Conservation (phyloP, 768 basidiomycete species). For the Rhizopogon roseolus region DNA sequence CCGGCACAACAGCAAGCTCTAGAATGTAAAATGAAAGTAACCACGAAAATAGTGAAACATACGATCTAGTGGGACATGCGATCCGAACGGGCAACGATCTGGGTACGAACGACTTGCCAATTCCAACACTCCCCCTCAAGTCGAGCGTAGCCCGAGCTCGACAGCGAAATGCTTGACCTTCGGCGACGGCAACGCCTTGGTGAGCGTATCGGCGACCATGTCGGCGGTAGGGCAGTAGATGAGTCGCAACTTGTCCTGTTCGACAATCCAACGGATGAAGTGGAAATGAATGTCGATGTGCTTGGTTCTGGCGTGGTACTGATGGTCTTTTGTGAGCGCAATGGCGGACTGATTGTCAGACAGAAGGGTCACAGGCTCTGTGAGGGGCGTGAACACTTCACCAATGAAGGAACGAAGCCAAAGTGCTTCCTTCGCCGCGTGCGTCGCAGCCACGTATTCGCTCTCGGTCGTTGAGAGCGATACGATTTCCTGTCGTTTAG, state of each 20-base stretch:
- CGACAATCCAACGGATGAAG: constrained; percentile 23
- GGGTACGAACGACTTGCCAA: too few species aligned
- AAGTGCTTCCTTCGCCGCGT: constrained; percentile 24
- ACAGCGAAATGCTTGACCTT: constrained; percentile 8
- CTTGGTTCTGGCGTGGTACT: constrained; percentile 27
- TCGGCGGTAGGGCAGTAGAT: constrained; percentile 19
- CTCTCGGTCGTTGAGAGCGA: constrained; percentile 33
- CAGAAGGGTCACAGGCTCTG: constrained; percentile 7
- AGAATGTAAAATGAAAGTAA: too few species aligned
- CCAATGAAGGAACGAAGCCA: constrained; percentile 11
- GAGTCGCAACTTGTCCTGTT: constrained; percentile 9
- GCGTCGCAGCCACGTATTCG: constrained; percentile 21
- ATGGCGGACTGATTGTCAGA: too few species aligned
- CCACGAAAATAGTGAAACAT: too few species aligned
- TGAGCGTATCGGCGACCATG: constrained; percentile 36
- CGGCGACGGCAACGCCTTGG: constrained; percentile 25
- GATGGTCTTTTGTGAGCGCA: constrained; percentile 12
- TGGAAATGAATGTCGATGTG: constrained; percentile 34
- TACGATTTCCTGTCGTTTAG: constrained; percentile 31
- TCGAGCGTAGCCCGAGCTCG: not conserved
- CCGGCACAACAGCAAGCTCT: too few species aligned
- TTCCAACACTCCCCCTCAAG: not conserved
- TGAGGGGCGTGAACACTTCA: constrained; percentile 4
- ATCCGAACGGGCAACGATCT: too few species aligned
- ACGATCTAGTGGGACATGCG: too few species aligned